Evolutionary conservation across 2,329 filamentous ascomycete species (phyloP).

Genomic region (Cryphonectria naterciae): DNA sequence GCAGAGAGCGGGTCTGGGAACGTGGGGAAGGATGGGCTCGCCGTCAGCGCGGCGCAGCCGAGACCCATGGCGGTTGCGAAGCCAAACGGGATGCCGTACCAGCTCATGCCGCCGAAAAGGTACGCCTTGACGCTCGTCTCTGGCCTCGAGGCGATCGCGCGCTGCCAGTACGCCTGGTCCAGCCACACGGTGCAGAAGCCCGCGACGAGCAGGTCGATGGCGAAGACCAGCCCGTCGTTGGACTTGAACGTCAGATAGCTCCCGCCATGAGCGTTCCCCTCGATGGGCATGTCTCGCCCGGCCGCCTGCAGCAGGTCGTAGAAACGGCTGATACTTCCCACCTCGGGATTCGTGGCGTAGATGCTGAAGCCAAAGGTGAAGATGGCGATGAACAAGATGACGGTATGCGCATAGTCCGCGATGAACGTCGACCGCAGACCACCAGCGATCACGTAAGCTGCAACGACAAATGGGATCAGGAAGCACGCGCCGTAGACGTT

Average conservation of each 20-base stretch:
- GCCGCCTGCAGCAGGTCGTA: conserved; percentile 44
- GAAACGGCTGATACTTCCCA: conserved; percentile 40
- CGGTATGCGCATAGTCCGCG: conserved; percentile 47
- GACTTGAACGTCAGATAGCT: conserved; percentile 44
- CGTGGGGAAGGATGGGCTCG: conserved; percentile 35
- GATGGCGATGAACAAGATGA: conserved; percentile 44
- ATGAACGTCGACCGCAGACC: conserved; percentile 46
- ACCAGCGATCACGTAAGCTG: conserved; percentile 45
- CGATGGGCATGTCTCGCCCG: conserved; percentile 38
- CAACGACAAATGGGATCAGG: conserved; percentile 44
- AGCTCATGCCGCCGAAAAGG: conserved; percentile 45
- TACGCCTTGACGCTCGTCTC: conserved; percentile 47
- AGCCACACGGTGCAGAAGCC: conserved; percentile 45
- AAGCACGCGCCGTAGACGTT: conserved; percentile 47
- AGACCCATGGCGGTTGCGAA: conserved; percentile 43
- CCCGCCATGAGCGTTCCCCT: conserved; percentile 38
- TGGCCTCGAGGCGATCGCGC: conserved; percentile 46
- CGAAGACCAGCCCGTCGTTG: conserved; percentile 43
- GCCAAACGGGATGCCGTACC: conserved; percentile 44
- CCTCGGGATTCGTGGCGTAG: conserved; percentile 36
- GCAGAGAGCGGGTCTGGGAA: conserved; percentile 38
- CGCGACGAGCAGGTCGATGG: conserved; percentile 41
- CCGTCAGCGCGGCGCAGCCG: conserved; percentile 39
- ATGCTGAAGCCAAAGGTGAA: conserved; percentile 45
- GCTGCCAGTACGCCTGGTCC: conserved; percentile 50